Conservation (phyloP, 805 yeast genomes). For the Ogataea wickerhamii region DNA sequence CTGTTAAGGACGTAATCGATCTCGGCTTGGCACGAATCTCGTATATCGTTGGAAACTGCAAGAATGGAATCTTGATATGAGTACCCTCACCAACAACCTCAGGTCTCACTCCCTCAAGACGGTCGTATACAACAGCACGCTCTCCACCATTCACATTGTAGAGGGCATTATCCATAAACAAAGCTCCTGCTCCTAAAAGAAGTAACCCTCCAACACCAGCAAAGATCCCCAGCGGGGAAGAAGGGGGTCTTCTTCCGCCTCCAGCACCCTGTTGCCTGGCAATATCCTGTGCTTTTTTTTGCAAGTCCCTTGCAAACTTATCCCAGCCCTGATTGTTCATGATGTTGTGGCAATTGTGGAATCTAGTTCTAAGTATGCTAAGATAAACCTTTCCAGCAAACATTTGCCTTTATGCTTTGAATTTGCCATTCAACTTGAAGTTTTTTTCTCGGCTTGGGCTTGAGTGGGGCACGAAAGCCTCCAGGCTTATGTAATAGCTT, state of each 20-base stretch:
- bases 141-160: constrained; percentile 98
- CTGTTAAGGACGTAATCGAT: constrained; percentile 92
- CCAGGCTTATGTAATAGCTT: too few species aligned
- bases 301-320: constrained; percentile 47
- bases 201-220: constrained; percentile 63
- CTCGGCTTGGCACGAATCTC: constrained; percentile 98
- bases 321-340: constrained; percentile 47
- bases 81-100: constrained; percentile 90
- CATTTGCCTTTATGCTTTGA: too few species aligned
- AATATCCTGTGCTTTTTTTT: constrained; percentile 40
- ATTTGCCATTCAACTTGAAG: too few species aligned
- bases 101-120: constrained; percentile 80
- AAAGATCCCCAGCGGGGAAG: constrained; percentile 49
- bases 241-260: constrained; percentile 25
- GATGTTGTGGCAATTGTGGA: too few species aligned
- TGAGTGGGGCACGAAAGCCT: too few species aligned
- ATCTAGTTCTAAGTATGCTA: too few species aligned
- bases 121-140: constrained; percentile 89
- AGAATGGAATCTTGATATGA: constrained; percentile 89
- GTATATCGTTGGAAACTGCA: constrained; percentile 87
- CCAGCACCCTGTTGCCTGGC: constrained; percentile 33
- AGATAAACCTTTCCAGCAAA: too few species aligned
- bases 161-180: constrained; percentile 52
- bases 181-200: constrained; percentile 54
- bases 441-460: too few species aligned